A percentile compares a stretch with the other conserved stretches of the same genome.
Conservation (phyloP, 257 asterid species). For the Leptodermis oblonga region DNA sequence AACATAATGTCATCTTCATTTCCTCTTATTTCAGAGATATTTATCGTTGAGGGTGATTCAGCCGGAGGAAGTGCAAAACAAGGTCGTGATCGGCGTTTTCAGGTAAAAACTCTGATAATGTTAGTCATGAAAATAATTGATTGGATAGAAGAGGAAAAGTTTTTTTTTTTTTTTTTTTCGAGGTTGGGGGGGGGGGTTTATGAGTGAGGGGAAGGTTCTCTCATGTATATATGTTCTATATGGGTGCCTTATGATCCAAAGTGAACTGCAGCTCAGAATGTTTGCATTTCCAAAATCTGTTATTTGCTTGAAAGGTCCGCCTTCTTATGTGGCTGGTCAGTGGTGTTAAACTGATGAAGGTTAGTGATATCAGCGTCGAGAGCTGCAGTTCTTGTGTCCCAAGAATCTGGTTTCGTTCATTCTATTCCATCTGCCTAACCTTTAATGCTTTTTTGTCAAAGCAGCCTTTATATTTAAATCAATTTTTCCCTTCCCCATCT, state of each 20-base stretch:
- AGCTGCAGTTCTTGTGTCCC: neutral
- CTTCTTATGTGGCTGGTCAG: neutral
- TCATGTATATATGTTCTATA: neutral
- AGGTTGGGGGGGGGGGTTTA: neutral
- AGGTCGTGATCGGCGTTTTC: conserved; percentile 98
- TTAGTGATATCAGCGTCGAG: neutral
- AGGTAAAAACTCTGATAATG: conserved; percentile 45
- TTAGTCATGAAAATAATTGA: neutral
- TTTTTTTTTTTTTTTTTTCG: neutral
- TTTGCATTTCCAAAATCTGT: neutral
- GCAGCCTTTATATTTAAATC: neutral
- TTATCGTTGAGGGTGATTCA: conserved; percentile 99
- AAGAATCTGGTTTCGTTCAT: neutral
- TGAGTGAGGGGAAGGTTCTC: neutral
- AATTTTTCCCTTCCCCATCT: neutral
- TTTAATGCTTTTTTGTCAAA: neutral
- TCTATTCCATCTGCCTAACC: neutral
- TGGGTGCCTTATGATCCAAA: neutral
- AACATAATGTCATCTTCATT: neutral
- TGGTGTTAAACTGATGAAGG: neutral
- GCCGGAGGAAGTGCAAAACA: conserved; percentile 99
- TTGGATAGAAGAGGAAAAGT: no score
- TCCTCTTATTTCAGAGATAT: conserved; percentile 61
- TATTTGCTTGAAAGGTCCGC: neutral
- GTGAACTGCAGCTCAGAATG: neutral